These are phyloP conservation scores for Scutellaria minor DNA, from an alignment of 257 asterid genomes.

Conservation along the genomic window DNA sequence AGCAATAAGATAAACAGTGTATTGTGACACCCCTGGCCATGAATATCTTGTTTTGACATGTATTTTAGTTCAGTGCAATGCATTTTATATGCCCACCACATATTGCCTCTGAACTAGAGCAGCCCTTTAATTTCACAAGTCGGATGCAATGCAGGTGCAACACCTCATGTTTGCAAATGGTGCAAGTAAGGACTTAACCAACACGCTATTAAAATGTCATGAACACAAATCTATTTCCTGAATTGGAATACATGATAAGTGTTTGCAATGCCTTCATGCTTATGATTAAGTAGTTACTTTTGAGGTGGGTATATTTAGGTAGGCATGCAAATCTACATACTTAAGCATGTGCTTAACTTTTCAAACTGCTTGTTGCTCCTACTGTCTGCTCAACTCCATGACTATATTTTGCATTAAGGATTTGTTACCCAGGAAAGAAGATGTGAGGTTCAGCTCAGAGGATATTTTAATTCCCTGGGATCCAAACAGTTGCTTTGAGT, in stretches of 20 bases:
- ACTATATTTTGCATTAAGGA: background rate
- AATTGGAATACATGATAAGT: background rate
- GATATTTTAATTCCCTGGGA: background rate
- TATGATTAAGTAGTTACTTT: background rate
- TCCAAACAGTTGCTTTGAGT: background rate
- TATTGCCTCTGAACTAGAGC: background rate
- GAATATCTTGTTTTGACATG: background rate
- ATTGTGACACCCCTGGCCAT: background rate
- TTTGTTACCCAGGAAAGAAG: background rate
- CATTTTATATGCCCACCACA: background rate
- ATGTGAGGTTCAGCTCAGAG: background rate
- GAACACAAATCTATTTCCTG: background rate
- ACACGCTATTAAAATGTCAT: background rate
- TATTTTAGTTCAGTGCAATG: background rate
- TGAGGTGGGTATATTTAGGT: background rate
- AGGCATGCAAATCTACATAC: background rate
- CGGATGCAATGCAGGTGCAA: background rate
- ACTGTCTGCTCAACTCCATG: background rate
- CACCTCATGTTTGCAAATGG: background rate
- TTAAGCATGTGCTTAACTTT: background rate
- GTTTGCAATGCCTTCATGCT: background rate
- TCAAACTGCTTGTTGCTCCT: background rate
- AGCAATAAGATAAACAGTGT: background rate
- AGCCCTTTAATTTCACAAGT: background rate
- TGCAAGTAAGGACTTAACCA: background rate